Conservation (phyloP, 1,139 yeast genomes). For the Scheffersomyces segobiensis region DNA sequence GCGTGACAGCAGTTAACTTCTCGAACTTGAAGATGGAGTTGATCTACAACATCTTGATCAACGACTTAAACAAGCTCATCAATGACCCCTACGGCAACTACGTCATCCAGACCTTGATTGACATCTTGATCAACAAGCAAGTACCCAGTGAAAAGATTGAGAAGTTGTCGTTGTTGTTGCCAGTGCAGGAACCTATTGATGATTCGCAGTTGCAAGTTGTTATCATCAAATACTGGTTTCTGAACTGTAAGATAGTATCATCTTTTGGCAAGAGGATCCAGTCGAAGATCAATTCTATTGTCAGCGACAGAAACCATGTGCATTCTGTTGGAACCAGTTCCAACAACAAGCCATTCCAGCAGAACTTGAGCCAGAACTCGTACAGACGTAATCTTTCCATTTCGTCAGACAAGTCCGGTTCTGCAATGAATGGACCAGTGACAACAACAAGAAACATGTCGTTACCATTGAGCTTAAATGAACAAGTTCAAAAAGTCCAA, state of each 20-base stretch:
- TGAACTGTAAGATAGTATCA: slow-evolving; percentile 43
- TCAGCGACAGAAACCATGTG: slow-evolving; percentile 13
- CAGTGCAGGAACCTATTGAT: slow-evolving; percentile 15
- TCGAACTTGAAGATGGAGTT: slow-evolving; percentile 39
- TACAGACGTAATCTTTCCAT: neutral
- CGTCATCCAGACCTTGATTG: slow-evolving; percentile 36
- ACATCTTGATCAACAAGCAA: slow-evolving; percentile 36
- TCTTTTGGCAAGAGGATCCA: slow-evolving; percentile 50
- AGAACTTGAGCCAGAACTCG: neutral
- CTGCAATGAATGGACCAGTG: neutral
- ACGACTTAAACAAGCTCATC: slow-evolving; percentile 48
- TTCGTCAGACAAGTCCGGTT: neutral
- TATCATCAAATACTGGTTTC: slow-evolving; percentile 44
- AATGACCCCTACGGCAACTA: slow-evolving; percentile 30
- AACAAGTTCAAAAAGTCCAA: neutral
- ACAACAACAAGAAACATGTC: slow-evolving; percentile 9
- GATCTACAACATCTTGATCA: slow-evolving; percentile 32
- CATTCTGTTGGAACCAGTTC: neutral
- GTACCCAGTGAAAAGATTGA: slow-evolving; percentile 18
- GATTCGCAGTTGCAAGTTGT: slow-evolving; percentile 24
- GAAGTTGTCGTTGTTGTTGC: slow-evolving; percentile 25
- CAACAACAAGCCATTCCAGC: neutral
- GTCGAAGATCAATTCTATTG: slow-evolving; percentile 41
- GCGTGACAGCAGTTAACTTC: slow-evolving; percentile 16
- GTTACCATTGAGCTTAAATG: slow-evolving; percentile 9